Evolutionary conservation across 2,329 filamentous ascomycete species (phyloP), one percentile per base, ranked within the genome.

Genomic region (Xylariaceae sp.): DNA sequence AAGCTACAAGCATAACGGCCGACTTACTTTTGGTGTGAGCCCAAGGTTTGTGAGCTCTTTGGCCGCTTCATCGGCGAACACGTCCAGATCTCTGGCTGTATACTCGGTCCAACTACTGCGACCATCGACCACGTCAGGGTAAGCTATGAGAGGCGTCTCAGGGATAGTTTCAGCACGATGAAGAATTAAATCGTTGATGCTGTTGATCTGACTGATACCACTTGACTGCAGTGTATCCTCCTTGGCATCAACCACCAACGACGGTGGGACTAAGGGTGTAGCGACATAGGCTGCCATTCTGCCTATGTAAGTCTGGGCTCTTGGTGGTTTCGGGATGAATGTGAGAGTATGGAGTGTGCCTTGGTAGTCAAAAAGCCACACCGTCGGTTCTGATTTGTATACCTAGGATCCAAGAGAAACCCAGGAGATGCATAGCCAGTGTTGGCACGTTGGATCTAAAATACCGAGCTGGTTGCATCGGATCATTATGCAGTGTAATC

Each of bases 101-200:
- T 47, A 47, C 12, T 41, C 41, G 29, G 42, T 36, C 18, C 37
- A 47, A 26, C 11, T 6, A 11, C 22, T 26, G 22, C 22, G 22
- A n/a, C 38, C 35, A 1, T 39, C 38, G 15, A 44, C 38, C 16
- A 29, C 36, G 13, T 37, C 38, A 22, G 41, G 44, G 35, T 47
- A 47, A 13, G 44, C 44, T 30, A 47, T 35, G 15, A 47, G 34
- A 9, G 44, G 35, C 29, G 41, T 44, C 22, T 41, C 41, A 31
- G 44, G 44, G 34, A 43, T 38, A 6, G 41, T 32, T 17, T 31
- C 29, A 9, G 44, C 44, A 17, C 44, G 44, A 19, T 47, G 41
- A 17, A 47, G 33, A 12, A 47, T 44, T 15, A 47, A 36, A 24
- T 44, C 44, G 26, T 47, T 44, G 19, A 47, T 44, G 18, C 44